These are phyloP conservation scores for Aspergillus aculeatus DNA, from an alignment of 2,329 filamentous ascomycete genomes.

Conservation along the genomic window DNA sequence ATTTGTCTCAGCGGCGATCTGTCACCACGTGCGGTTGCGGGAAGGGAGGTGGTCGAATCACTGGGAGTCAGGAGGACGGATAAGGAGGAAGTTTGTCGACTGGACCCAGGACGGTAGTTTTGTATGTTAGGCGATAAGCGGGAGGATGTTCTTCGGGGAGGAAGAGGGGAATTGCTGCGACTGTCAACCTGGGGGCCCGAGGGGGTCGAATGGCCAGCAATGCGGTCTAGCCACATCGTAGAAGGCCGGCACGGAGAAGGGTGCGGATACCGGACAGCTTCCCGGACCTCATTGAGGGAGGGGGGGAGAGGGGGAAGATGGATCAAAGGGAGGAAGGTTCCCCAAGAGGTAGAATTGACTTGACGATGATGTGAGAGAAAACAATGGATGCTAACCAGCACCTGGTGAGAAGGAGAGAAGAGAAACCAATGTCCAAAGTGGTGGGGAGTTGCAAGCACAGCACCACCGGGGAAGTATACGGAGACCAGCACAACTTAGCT, in stretches of 20 bases:
- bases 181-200: conserved; percentile 60
- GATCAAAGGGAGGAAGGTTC: background rate
- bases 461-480: too few species aligned
- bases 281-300: conserved; percentile 13
- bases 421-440: background rate
- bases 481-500: too few species aligned
- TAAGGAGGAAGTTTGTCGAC: conserved; percentile 72
- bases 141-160: conserved; percentile 64
- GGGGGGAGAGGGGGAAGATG: background rate
- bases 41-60: conserved; percentile 74
- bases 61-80: conserved; percentile 70
- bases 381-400: background rate
- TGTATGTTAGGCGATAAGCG: conserved; percentile 68
- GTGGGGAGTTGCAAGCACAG: too few species aligned
- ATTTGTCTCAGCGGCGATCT: conserved; percentile 66
- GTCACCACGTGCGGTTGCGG: conserved; percentile 65
- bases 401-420: too few species aligned
- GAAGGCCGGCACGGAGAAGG: conserved; percentile 12
- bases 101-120: conserved; percentile 65
- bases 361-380: background rate
- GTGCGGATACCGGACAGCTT: conserved; percentile 13
- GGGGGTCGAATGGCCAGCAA: conserved; percentile 68
- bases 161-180: conserved; percentile 70
- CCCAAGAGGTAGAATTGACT: too few species aligned
- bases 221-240: conserved; percentile 85